Conservation (phyloP, 2,329 filamentous ascomycete genomes). For the Clarireedia monteithiana region DNA sequence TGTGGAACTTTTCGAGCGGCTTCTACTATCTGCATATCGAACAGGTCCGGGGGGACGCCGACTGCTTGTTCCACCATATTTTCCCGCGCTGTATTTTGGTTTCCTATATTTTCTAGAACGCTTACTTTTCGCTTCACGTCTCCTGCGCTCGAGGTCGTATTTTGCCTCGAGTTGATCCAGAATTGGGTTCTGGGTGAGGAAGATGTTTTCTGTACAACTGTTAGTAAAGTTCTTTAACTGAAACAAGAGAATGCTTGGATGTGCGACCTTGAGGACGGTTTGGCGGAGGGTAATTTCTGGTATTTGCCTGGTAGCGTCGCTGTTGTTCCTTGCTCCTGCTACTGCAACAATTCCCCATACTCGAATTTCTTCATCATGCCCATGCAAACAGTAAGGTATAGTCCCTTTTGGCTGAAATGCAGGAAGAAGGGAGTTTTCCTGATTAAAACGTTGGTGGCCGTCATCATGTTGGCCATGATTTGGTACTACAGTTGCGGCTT, state of each 20-base stretch:
- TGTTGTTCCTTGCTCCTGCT: constrained; percentile 1
- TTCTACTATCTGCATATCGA: neutral
- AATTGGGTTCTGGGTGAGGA: too few relatives aligned
- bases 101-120: too few relatives aligned
- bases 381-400: neutral
- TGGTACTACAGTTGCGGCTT: neutral
- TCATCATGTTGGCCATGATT: neutral
- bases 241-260: too few relatives aligned
- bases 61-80: too few relatives aligned
- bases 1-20: neutral
- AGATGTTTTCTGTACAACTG: too few relatives aligned
- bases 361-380: constrained; percentile 4
- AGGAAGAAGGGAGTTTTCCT: neutral
- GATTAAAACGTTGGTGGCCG: neutral
- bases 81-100: too few relatives aligned
- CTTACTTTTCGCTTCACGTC: too few relatives aligned
- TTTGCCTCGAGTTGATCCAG: too few relatives aligned
- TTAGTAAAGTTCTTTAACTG: too few relatives aligned
- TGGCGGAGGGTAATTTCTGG: neutral
- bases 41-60: neutral
- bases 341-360: constrained; percentile 6
- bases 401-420: neutral
- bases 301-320: neutral
- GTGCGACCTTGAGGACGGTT: too few relatives aligned
- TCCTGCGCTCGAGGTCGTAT: too few relatives aligned